Evolutionary conservation across 768 basidiomycete species (phyloP), one percentile per base, ranked within the genome.

Genomic region (Rhizopogon roseolus): DNA sequence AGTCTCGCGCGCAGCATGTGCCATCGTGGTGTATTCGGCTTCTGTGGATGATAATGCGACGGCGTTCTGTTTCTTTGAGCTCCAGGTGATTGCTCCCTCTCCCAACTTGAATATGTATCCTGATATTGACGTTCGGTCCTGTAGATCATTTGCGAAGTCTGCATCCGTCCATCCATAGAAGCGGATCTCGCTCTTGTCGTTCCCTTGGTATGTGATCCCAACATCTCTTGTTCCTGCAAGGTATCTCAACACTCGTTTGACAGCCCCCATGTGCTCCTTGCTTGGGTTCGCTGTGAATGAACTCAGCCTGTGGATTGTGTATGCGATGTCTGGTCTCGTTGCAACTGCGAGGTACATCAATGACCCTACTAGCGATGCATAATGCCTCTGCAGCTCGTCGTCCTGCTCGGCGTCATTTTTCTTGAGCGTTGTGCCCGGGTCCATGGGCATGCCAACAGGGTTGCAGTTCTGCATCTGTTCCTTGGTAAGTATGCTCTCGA

Each of bases 1-100:
- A 1, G 38, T 50, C 1, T 58, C 41, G 4, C 13, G 9, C 0
- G 14, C 17, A 4, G 59, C 55, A 1, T 48, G 37, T 0, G 54
- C 53, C 36, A 62, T 54, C 0, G 56, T 38, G 1, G 13, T 52
- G 10, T 50, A 62, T 19, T 57, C 54, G 0, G 57, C 42, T 8
- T 62, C 39, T 1, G 49, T 37, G 0, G 57, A 54, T 0, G 32
- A 53, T 0, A 53, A 37, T 0, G 39, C 5, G 58, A 75, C 46
- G 62, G 65, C 0, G 66, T 63, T 49, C 64, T 67, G 70, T 71
- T 73, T 64, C 62, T 68, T 16, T 13, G 64, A 29, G 42, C 69
- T 16, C 56, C 72, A 41, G 57, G 68, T 1, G 49, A 75, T 8
- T 66, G 54, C 36, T 1, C 59, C 49, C 62, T 43, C 71, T 73